Conservation (phyloP, 2,329 filamentous ascomycete species). For the Cladosporium sphaerospermum region DNA sequence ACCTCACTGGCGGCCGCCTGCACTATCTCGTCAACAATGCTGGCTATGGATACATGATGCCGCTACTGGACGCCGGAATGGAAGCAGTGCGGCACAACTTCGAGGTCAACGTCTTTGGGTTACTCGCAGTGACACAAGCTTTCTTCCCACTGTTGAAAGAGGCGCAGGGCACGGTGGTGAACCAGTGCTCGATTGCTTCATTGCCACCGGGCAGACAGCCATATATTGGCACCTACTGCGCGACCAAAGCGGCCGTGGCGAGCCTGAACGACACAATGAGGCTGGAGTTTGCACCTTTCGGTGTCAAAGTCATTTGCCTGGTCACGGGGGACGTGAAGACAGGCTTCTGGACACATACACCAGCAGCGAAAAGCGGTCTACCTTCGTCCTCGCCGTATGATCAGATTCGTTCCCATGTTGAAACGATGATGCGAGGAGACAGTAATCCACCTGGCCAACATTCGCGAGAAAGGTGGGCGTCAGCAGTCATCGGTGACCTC, state of each 20-base stretch:
- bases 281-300: constrained; percentile 26
- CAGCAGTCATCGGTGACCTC: constrained; percentile 15
- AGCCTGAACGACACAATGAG: constrained; percentile 21
- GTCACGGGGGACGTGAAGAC: constrained; percentile 18
- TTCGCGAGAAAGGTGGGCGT: constrained; percentile 17
- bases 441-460: constrained; percentile 9
- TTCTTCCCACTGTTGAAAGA: constrained; percentile 46
- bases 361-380: constrained; percentile 12
- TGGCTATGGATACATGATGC: constrained; percentile 29
- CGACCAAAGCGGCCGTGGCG: constrained; percentile 24
- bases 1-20: constrained; percentile 28
- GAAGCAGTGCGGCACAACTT: constrained; percentile 43
- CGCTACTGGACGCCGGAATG: constrained; percentile 24
- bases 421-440: constrained; percentile 8
- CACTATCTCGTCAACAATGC: constrained; percentile 48
- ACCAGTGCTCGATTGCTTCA: constrained; percentile 32
- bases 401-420: constrained; percentile 13
- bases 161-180: constrained; percentile 31
- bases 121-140: constrained; percentile 27
- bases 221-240: constrained; percentile 30
- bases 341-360: constrained; percentile 9
- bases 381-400: constrained; percentile 22
- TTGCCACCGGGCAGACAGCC: constrained; percentile 16
- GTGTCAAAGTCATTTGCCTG: constrained; percentile 19
- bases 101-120: constrained; percentile 48